Conservation (phyloP, 1,284 basidiomycete species). For the Apiotrichum sp. region DNA sequence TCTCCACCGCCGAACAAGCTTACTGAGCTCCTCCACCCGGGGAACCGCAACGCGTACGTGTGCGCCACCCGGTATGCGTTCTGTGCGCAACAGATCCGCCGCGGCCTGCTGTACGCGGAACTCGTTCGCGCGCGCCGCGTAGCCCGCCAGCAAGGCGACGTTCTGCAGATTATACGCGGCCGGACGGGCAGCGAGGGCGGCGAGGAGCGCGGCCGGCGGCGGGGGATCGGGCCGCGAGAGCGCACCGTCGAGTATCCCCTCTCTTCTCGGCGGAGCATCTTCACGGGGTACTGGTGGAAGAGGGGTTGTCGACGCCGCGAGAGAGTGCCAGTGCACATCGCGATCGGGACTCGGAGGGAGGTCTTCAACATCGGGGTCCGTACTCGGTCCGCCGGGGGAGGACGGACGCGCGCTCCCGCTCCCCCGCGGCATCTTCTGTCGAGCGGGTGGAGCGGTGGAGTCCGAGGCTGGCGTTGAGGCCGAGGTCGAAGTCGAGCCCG, state of each 20-base stretch:
- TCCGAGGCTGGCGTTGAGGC: too few relatives aligned
- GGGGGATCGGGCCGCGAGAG: not conserved
- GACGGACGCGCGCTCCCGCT: not conserved
- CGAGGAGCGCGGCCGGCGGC: not conserved
- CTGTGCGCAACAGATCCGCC: not conserved
- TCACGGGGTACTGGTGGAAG: too few relatives aligned
- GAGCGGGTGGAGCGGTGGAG: not conserved
- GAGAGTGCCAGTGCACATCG: too few relatives aligned
- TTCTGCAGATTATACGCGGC: not conserved
- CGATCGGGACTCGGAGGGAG: too few relatives aligned
- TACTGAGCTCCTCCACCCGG: not conserved
- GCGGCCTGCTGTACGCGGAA: not conserved
- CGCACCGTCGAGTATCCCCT: conserved; percentile 1
- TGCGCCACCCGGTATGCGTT: not conserved
- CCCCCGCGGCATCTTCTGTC: conserved; percentile 6
- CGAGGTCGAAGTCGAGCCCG: not conserved
- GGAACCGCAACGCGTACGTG: not conserved
- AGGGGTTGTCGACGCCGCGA: too few relatives aligned
- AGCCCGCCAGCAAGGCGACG: conserved; percentile 1
- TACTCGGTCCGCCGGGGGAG: too few relatives aligned
- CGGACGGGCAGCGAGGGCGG: not conserved
- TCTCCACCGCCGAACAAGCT: too few relatives aligned
- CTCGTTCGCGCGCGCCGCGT: conserved; percentile 2
- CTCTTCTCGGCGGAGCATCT: not conserved
- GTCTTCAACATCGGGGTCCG: too few relatives aligned